Evolutionary conservation across 257 asterid species (phyloP), one percentile per base, ranked within the genome.

Genomic region (Solanum raphanifolium): DNA sequence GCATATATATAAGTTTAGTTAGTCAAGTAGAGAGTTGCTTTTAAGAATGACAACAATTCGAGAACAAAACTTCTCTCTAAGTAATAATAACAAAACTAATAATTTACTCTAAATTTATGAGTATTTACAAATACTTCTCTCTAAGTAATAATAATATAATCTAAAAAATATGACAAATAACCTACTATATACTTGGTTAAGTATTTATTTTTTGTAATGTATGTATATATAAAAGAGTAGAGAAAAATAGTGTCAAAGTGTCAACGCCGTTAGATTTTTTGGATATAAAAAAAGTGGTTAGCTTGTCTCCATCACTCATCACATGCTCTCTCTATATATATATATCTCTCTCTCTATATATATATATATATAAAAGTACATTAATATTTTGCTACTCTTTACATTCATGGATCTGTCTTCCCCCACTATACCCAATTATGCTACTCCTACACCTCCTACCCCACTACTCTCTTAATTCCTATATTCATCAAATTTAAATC

Each of bases 251-350:
- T 79, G 65, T 79, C 38, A 8, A 43, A 79, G 65, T 79, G 84
- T 79, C 85, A 79, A 87, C 89, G 69, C 82, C 86, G 88, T 87
- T 58, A 35, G 89, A 78, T 87, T 62, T 78, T 60, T 58, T 29
- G 15, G 21, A 27, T 81, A 81, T 81, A 39, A 31, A 31, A 32
- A 36, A 87, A 62, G 86, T 72, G 29, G 86, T 60, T 87, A 60
- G 68, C 35, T 78, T 52, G 86, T 87, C 86, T 36, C 86, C 55
- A 46, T 78, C 85, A 62, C 86, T 6, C 66, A 79, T 79, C 85
- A 79, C 85, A 79, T 79, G 85, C 85, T 79, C 85, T 79, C 62
- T 74, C 48, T 48, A 0, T 15, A 18, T 79, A 4, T 48, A 0
- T 15, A 18, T 79, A 4, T 39, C 85, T 79, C 85, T 79, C 36